Evolutionary conservation across 1,284 basidiomycete genomes (phyloP).

Genomic region (Apiotrichum veenhuisii): DNA sequence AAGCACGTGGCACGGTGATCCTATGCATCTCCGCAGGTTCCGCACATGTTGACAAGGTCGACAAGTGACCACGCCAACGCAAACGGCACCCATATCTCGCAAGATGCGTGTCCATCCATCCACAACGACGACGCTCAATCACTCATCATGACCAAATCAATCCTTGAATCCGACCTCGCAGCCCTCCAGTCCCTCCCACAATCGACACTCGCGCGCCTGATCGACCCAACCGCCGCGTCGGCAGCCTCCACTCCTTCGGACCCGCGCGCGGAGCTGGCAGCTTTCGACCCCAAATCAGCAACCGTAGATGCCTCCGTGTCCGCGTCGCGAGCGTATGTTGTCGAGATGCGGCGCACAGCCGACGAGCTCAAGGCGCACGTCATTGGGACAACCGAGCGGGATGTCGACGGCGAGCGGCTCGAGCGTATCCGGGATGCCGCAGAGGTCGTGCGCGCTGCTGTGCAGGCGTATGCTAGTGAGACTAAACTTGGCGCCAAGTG

Average conservation of each 20-base stretch:
- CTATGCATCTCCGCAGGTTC: too few species aligned
- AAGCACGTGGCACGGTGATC: too few species aligned
- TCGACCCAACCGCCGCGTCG: slow-evolving; percentile 9
- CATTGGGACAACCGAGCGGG: background rate
- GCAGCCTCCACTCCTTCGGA: background rate
- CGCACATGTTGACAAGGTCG: too few species aligned
- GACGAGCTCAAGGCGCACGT: background rate
- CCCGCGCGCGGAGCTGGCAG: slow-evolving; percentile 3
- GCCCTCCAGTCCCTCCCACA: slow-evolving; percentile 9
- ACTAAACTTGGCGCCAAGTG: too few species aligned
- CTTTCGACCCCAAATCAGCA: background rate
- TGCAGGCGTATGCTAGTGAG: background rate
- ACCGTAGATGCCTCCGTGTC: background rate
- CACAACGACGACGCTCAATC: background rate
- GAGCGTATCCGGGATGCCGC: slow-evolving; percentile 9
- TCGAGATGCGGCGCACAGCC: slow-evolving; percentile 14
- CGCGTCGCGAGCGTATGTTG: slow-evolving; percentile 10
- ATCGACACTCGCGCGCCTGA: slow-evolving; percentile 5
- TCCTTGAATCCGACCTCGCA: slow-evolving; percentile 10
- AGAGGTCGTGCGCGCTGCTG: slow-evolving; percentile 1
- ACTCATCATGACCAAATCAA: background rate
- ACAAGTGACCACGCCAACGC: too few species aligned
- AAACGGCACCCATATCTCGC: too few species aligned
- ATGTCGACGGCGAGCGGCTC: background rate
- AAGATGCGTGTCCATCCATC: background rate